These are phyloP conservation scores for Neofusicoccum sp. DNA, from an alignment of 2,329 filamentous ascomycete species.

Conservation along the genomic window DNA sequence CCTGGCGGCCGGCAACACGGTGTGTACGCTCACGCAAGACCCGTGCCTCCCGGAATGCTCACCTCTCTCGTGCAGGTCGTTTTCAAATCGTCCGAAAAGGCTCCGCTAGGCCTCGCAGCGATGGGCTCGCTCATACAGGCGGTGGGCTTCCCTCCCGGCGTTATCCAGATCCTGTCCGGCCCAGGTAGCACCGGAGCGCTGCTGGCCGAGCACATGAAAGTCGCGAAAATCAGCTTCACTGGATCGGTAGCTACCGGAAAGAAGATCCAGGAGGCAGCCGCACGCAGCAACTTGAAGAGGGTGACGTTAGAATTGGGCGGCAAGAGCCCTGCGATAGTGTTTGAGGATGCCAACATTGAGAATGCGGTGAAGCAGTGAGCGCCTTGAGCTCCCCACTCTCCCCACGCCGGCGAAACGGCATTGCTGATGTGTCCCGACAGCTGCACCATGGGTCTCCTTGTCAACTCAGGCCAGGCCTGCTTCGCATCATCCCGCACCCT, in stretches of 20 bases:
- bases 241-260: constrained; percentile 70
- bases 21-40: constrained; percentile 37
- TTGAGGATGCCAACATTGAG: constrained; percentile 59
- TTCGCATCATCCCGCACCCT: constrained; percentile 58
- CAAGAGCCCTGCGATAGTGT: constrained; percentile 58
- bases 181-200: constrained; percentile 66
- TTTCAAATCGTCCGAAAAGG: constrained; percentile 86
- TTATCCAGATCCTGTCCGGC: constrained; percentile 74
- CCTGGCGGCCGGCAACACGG: constrained; percentile 56
- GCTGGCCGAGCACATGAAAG: constrained; percentile 63
- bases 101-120: constrained; percentile 71
- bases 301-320: constrained; percentile 61
- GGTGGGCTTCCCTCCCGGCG: constrained; percentile 74
- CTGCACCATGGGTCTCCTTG: not conserved
- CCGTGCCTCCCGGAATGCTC: not conserved
- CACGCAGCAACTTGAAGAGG: constrained; percentile 58
- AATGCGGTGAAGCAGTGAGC: constrained; percentile 48
- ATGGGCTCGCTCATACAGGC: constrained; percentile 67
- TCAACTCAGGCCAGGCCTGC: constrained; percentile 60
- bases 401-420: constrained; percentile 19
- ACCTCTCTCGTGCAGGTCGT: constrained; percentile 43
- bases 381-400: constrained; percentile 11
- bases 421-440: constrained; percentile 5
- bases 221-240: constrained; percentile 79
- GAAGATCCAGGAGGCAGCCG: constrained; percentile 73